Evolutionary conservation across 306 rosid genomes (phyloP).

Genomic region (apple (Malus domestica)): DNA sequence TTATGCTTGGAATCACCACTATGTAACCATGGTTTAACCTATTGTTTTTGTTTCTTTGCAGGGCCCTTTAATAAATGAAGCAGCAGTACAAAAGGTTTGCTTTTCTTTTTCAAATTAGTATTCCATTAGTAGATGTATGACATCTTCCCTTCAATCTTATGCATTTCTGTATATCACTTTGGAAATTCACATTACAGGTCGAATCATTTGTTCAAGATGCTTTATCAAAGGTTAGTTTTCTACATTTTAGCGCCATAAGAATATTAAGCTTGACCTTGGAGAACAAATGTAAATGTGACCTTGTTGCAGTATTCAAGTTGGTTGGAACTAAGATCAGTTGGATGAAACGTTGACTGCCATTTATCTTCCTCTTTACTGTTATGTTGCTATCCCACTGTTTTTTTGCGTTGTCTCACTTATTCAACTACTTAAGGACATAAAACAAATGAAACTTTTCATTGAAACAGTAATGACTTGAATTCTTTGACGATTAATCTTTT

Average conservation of each 20-base stretch:
- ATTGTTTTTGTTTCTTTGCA: slow-evolving; percentile 34
- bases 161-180: slow-evolving; percentile 13
- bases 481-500: slow-evolving; percentile 19
- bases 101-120: slow-evolving; percentile 15
- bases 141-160: neutral
- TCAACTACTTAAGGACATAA: neutral
- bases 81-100: slow-evolving; percentile 86
- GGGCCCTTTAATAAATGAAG: slow-evolving; percentile 98
- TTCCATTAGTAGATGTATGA: neutral
- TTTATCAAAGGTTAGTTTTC: slow-evolving; percentile 67
- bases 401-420: neutral
- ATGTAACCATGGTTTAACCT: slow-evolving; percentile 9
- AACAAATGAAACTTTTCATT: neutral
- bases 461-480: neutral
- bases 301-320: neutral
- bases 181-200: slow-evolving; percentile 49
- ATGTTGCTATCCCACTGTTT: neutral
- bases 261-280: neutral
- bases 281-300: neutral
- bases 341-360: neutral
- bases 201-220: slow-evolving; percentile 81
- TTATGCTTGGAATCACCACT: neutral
- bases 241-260: slow-evolving; percentile 6
- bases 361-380: neutral
- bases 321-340: neutral